A percentile compares a stretch with the other conserved stretches of the same genome.
Evolutionary conservation across 306 rosid species (phyloP).

Genomic region (Cucurbita pepo): DNA sequence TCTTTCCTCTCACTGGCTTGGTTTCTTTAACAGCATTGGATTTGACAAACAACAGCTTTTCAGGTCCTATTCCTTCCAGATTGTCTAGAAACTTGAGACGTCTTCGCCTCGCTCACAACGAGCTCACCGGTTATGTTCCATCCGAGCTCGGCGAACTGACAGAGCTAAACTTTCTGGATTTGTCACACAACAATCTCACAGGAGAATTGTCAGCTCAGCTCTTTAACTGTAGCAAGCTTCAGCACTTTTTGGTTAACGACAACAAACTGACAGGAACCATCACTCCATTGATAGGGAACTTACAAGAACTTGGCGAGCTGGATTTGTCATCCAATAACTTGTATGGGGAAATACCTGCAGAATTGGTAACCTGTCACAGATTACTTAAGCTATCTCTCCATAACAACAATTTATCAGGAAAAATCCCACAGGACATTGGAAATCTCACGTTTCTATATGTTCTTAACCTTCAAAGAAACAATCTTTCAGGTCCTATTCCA

Average conservation of each 20-base stretch:
- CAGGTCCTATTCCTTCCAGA: slow-evolving; percentile 61
- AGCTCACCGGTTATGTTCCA: slow-evolving; percentile 49
- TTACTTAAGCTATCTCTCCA: slow-evolving; percentile 67
- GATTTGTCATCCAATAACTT: slow-evolving; percentile 69
- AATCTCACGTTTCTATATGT: slow-evolving; percentile 73
- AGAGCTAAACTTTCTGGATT: slow-evolving; percentile 68
- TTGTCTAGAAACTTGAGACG: slow-evolving; percentile 56
- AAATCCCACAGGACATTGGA: slow-evolving; percentile 61
- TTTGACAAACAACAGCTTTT: slow-evolving; percentile 87
- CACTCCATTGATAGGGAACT: slow-evolving; percentile 52
- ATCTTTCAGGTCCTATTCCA: slow-evolving; percentile 60
- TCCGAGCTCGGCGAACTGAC: slow-evolving; percentile 36
- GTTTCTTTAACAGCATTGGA: slow-evolving; percentile 47
- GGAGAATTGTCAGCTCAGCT: slow-evolving; percentile 41
- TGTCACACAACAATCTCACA: slow-evolving; percentile 57
- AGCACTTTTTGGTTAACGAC: slow-evolving; percentile 54
- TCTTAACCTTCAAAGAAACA: slow-evolving; percentile 51
- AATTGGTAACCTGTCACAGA: slow-evolving; percentile 58
- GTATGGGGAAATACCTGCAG: slow-evolving; percentile 48
- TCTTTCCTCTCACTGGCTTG: slow-evolving; percentile 61
- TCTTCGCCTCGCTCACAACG: slow-evolving; percentile 64
- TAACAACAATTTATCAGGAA: slow-evolving; percentile 58
- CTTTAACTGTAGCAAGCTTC: slow-evolving; percentile 41
- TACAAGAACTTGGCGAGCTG: slow-evolving; percentile 56
- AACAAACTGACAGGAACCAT: slow-evolving; percentile 44